A percentile compares a stretch with the other conserved stretches of the same genome.
phyloP scores from a whole-genome alignment of 176 grass and related monocot genomes.

The Aechmea fasciata region DNA sequence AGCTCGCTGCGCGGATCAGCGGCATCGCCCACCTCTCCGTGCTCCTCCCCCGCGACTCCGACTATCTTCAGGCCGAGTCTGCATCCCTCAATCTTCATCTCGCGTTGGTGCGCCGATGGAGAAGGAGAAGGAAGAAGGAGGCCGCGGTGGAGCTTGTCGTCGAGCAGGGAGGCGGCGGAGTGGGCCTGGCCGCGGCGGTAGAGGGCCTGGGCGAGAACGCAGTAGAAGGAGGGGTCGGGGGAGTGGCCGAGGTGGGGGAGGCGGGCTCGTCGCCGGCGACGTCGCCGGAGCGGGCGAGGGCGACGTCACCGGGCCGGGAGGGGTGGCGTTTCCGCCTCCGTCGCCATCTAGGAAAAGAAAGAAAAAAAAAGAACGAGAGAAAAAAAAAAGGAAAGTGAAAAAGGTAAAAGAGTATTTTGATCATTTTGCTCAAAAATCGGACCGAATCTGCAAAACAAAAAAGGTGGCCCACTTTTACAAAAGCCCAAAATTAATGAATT shows the following conservation, averaged over 20 bases:
- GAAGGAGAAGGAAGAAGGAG: constrained; percentile 1
- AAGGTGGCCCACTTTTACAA: too few species aligned
- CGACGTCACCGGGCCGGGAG: not conserved
- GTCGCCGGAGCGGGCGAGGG: constrained; percentile 45
- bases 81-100: constrained; percentile 28
- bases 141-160: constrained; percentile 76
- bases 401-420: too few species aligned
- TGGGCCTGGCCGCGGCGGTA: constrained; percentile 55
- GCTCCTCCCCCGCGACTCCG: constrained; percentile 29
- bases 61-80: constrained; percentile 28
- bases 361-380: too few species aligned
- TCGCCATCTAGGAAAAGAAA: too few species aligned
- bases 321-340: too few species aligned
- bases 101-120: constrained; percentile 5
- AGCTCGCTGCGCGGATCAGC: too few species aligned
- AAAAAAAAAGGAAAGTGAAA: too few species aligned
- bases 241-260: constrained; percentile 37
- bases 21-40: constrained; percentile 6
- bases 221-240: constrained; percentile 50
- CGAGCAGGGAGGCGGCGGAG: constrained; percentile 45
- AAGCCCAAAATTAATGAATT: too few species aligned
- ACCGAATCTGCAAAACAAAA: too few species aligned
- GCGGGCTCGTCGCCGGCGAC: constrained; percentile 36
- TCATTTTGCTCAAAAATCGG: too few species aligned
- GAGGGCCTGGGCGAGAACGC: constrained; percentile 43